phyloP scores from a whole-genome alignment of 1,284 basidiomycete species.

The Ceratobasidium theobromae region DNA sequence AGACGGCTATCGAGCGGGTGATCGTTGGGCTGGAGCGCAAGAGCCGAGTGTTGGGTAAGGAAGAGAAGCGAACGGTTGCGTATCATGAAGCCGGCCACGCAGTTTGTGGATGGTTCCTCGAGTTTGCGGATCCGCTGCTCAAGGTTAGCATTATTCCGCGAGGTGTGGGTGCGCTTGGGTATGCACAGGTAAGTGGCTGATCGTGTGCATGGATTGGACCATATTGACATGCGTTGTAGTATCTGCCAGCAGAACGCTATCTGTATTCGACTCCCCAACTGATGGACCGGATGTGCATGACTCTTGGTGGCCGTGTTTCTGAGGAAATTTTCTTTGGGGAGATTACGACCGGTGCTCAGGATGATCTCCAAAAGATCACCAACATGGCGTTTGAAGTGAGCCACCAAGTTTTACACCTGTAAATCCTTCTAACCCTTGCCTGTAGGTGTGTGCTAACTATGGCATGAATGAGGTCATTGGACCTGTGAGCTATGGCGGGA shows the following conservation, averaged over 20 bases:
- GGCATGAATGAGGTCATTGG: slow-evolving; percentile 96
- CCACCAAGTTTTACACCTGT: slow-evolving; percentile 41
- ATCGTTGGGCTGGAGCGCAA: slow-evolving; percentile 97
- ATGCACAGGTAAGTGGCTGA: slow-evolving; percentile 74
- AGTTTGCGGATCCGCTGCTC: slow-evolving; percentile 94
- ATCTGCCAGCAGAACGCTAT: slow-evolving; percentile 94
- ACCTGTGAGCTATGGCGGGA: slow-evolving; percentile 92
- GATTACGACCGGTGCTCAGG: slow-evolving; percentile 97
- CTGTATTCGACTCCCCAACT: slow-evolving; percentile 95
- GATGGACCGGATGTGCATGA: slow-evolving; percentile 97
- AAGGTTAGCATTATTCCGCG: slow-evolving; percentile 99
- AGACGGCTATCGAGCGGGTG: slow-evolving; percentile 96
- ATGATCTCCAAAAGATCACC: slow-evolving; percentile 97
- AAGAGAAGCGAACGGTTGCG: slow-evolving; percentile 98
- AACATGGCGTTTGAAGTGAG: slow-evolving; percentile 93
- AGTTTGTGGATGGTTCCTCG: slow-evolving; percentile 96
- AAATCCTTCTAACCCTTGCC: not conserved
- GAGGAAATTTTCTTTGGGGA: slow-evolving; percentile 99
- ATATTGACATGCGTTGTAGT: slow-evolving; percentile 51
- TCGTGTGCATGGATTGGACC: not conserved
- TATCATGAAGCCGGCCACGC: slow-evolving; percentile 99
- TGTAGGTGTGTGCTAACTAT: slow-evolving; percentile 72
- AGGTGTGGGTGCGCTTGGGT: slow-evolving; percentile 93
- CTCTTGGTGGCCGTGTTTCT: slow-evolving; percentile 95
- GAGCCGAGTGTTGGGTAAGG: slow-evolving; percentile 86